Base-by-base conservation (phyloP, 2,329 filamentous ascomycete species). In the Iodosphaeria phyllophila region DNA sequence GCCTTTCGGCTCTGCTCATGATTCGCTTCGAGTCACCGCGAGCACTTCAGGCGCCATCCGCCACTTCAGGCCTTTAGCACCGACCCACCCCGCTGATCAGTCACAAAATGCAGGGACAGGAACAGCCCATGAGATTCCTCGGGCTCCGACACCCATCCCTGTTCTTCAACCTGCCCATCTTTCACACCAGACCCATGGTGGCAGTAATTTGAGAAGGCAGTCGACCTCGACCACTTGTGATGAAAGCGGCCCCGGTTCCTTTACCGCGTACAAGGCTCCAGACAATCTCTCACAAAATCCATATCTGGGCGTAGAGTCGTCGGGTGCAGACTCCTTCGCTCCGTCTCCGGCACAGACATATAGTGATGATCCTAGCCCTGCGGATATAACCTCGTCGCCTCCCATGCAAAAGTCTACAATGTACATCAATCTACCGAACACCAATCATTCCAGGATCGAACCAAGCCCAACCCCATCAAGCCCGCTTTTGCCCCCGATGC, bases 21-120 rank as follows among this genome's bases (percentile, higher is more conserved):
- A 89, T 24, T 91, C 80, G 4, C 57, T 95, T 14, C 68, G 84
- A 24, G 82, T 92, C n/a, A 74, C 79, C 31, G 86, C 86, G 23
- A 92, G 82, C 44, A 92, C 79, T 10, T 76, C 84, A 22, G 80
- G 82, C 20, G 92, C 84, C 5, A 61, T 95, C 30, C 76, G 86
- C 21, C 74, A 74, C 23, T 77, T 92, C 46, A 68, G 83, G 22
- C 86, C 86, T 4, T 62, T 79, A 28, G 58, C 63, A 16, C 52
- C 61, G 13, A 57, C 52, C 3, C n/a, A n/a, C n/a, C n/a, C n/a
- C n/a, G n/a, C n/a, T n/a, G n/a, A n/a, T n/a, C n/a, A n/a, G n/a
- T n/a, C n/a, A n/a, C 51, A 48, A 14, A 58, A 59, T 11, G 43
- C 47, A 4, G 42, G 54, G 4, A 31, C 42, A 16, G 52, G 49